Evolutionary conservation across 2,329 filamentous ascomycete genomes (phyloP), one percentile per base, ranked within the genome.

Genomic region (Fusarium sp.): DNA sequence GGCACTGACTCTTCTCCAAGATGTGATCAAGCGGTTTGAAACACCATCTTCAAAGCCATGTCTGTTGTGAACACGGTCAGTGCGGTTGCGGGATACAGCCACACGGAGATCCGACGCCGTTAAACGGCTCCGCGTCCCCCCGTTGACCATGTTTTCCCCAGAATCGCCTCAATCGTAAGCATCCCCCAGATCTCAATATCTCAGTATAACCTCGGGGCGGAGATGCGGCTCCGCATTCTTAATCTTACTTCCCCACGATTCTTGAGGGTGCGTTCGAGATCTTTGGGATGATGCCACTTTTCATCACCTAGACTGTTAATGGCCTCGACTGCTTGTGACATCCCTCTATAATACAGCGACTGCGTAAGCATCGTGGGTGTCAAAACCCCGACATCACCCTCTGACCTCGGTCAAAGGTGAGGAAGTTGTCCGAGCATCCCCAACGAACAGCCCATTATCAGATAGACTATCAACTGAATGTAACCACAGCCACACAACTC

Each of bases 221-320:
- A 39, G 44, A 62, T 63, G 53, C 57, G 51, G 62, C 52, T 67
- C 62, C 66, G 49, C 45, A 24, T 13, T 44, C 14, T 36, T 10
- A 26, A 57, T 62, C 44, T 56, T 28, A 40, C 38, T 62, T 50
- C 66, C 49, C 43, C 56, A 28, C 19, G 49, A 49, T 49, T 31
- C 24, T 33, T 34, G 21, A 22, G 4, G 21, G 39, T 11, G 11
- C 15, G 21, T 59, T 59, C 44, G 28, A 67, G 52, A 50, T 70
- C 39, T 39, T 46, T 28, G 26, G 22, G n/a, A 56, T 53, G 44
- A 49, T 57, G 17, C 51, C 65, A 67, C 46, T 49, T 54, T 26
- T 38, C 7, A 22, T 33, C 9, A 21, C 3, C 15, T 21, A 31
- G 24, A 17, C 24, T 26, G 1, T 33, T 26, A 8, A 11, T n/a